These are phyloP conservation scores for Claviceps citrina DNA, from an alignment of 2,329 filamentous ascomycete species.

Conservation along the genomic window DNA sequence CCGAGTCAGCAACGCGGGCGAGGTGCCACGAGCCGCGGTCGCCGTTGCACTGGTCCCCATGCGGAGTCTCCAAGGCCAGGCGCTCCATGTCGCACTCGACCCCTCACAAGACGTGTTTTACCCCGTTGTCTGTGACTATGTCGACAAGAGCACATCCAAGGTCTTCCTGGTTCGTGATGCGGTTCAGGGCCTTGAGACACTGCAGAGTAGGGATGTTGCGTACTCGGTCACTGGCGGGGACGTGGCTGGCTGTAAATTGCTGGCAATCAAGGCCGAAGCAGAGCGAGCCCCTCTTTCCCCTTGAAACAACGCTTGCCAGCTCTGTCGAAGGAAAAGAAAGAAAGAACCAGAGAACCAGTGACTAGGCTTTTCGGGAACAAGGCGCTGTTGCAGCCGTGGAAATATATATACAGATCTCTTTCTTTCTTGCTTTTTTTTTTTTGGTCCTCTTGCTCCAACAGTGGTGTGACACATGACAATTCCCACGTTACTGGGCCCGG, in stretches of 20 bases:
- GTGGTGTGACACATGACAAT: too few relatives aligned
- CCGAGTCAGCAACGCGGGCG: constrained; percentile 9
- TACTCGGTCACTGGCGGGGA: constrained; percentile 15
- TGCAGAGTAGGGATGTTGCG: constrained; percentile 11
- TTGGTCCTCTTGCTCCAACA: too few relatives aligned
- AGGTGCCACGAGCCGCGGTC: constrained; percentile 9
- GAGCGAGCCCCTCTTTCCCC: too few relatives aligned
- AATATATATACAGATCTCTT: too few relatives aligned
- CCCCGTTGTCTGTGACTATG: constrained; percentile 16
- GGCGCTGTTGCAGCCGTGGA: too few relatives aligned
- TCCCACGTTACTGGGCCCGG: too few relatives aligned
- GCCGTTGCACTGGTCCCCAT: constrained; percentile 10
- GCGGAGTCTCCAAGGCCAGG: too few relatives aligned
- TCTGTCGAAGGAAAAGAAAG: not conserved
- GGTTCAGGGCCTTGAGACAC: constrained; percentile 9
- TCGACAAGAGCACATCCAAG: constrained; percentile 9
- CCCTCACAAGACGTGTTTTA: constrained; percentile 12
- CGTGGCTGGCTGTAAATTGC: constrained; percentile 7
- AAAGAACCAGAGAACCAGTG: too few relatives aligned
- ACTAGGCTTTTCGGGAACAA: too few relatives aligned
- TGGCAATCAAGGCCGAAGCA: constrained; percentile 2
- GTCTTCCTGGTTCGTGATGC: constrained; percentile 16
- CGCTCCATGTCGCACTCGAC: constrained; percentile 11
- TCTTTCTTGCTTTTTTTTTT: too few relatives aligned
- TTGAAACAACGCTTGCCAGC: too few relatives aligned